Evolutionary conservation across 768 basidiomycete genomes (phyloP).

Genomic region (Mycena capillaripes): DNA sequence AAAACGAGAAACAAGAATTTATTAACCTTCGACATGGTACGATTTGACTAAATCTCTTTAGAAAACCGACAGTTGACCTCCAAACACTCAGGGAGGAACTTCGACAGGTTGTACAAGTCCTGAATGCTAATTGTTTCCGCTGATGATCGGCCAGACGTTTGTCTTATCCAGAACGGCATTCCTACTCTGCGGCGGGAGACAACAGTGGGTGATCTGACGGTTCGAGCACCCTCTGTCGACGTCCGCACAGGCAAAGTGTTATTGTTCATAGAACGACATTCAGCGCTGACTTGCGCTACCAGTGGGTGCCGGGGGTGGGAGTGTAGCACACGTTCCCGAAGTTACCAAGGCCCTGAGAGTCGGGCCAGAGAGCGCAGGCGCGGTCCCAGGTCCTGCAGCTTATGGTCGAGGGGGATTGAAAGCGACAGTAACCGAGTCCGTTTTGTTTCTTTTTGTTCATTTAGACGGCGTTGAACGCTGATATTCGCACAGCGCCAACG

Average conservation of each 20-base stretch:
- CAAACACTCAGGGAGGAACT: slow-evolving; percentile 37
- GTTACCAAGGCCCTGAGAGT: slow-evolving; percentile 46
- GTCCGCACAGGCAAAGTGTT: slow-evolving; percentile 34
- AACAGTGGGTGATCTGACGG: slow-evolving; percentile 44
- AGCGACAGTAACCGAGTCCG: slow-evolving; percentile 46
- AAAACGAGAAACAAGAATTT: slow-evolving; percentile 41
- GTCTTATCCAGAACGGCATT: slow-evolving; percentile 45
- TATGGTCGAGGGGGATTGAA: slow-evolving; percentile 45
- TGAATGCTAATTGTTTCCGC: background rate
- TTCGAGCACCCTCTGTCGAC: slow-evolving; percentile 46
- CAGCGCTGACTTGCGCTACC: background rate
- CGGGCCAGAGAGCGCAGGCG: slow-evolving; percentile 47
- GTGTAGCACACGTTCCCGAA: slow-evolving; percentile 34
- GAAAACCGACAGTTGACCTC: background rate
- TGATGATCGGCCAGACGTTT: slow-evolving; percentile 37
- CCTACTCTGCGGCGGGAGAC: slow-evolving; percentile 45
- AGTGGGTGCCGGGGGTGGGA: slow-evolving; percentile 36
- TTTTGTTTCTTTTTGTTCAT: background rate
- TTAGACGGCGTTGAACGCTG: background rate
- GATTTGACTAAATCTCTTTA: background rate
- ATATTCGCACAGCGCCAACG: slow-evolving; percentile 38
- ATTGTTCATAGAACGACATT: background rate
- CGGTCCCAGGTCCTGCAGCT: slow-evolving; percentile 48
- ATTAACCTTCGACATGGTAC: slow-evolving; percentile 46
- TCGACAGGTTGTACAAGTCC: slow-evolving; percentile 34